Evolutionary conservation across 345 rosid species (phyloP).

Genomic region (Populus deltoides): DNA sequence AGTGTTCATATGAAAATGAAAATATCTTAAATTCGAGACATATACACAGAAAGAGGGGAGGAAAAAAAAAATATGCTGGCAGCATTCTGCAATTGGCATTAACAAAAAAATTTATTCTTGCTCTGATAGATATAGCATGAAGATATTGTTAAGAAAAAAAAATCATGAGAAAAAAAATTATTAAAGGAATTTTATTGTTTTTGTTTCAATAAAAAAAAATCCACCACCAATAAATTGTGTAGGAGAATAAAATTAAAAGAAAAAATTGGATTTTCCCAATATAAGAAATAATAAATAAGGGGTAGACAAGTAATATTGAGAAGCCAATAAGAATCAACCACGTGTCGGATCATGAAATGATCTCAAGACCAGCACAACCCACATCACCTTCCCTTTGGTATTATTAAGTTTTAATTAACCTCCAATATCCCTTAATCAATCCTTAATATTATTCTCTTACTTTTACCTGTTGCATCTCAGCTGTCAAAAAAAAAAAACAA

Average conservation of each 20-base stretch:
- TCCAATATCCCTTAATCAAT: no score
- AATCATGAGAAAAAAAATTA: no score
- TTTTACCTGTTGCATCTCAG: not conserved
- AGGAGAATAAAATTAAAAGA: not conserved
- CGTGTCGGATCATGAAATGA: no score
- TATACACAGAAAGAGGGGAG: no score
- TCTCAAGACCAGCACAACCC: no score
- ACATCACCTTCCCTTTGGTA: not conserved
- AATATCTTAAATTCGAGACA: not conserved
- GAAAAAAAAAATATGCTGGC: not conserved
- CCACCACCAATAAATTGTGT: not conserved
- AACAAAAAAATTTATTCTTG: not conserved
- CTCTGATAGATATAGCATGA: not conserved
- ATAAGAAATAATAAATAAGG: not conserved
- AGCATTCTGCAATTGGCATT: not conserved
- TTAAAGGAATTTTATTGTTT: no score
- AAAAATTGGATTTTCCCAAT: no score
- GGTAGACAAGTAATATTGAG: not conserved
- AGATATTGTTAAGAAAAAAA: not conserved
- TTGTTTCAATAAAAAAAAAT: not conserved
- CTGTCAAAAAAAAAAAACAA: not conserved
- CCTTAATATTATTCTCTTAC: no score
- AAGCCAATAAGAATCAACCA: not conserved
- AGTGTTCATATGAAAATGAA: no score
- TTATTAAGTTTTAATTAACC: no score